Conservation (phyloP, 768 basidiomycete species). For the Mycena chlorophos region DNA sequence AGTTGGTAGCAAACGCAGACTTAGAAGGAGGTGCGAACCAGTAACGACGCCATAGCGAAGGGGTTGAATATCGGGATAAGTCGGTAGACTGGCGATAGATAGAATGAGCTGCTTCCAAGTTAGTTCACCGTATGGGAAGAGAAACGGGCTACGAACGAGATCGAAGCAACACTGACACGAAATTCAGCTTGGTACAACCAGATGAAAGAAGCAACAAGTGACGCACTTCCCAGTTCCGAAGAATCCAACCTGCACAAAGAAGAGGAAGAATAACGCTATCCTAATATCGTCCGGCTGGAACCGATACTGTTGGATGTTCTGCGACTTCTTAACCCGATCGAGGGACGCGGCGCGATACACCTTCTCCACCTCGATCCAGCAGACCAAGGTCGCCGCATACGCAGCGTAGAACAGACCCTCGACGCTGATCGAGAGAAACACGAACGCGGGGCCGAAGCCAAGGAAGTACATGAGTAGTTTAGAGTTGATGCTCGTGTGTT, state of each 20-base stretch:
- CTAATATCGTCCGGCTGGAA: constrained; percentile 65
- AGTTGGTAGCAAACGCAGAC: not conserved
- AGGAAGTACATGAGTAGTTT: constrained; percentile 66
- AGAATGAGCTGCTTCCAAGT: constrained; percentile 59
- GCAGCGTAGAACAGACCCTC: constrained; percentile 80
- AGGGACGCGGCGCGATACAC: constrained; percentile 25
- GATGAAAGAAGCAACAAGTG: not conserved
- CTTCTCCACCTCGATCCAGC: constrained; percentile 70
- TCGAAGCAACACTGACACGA: constrained; percentile 67
- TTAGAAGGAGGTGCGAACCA: constrained; percentile 44
- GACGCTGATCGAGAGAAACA: constrained; percentile 78
- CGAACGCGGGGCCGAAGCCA: constrained; percentile 72
- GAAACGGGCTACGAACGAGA: constrained; percentile 55
- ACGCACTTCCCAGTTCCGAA: constrained; percentile 84
- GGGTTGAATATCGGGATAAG: constrained; percentile 84
- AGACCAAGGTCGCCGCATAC: constrained; percentile 58
- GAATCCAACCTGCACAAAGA: constrained; percentile 85
- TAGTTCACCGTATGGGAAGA: not conserved
- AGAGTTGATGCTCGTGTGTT: constrained; percentile 42
- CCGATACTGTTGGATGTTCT: constrained; percentile 31
- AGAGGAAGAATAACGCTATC: constrained; percentile 78
- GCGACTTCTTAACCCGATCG: constrained; percentile 18
- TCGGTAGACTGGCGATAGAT: constrained; percentile 85
- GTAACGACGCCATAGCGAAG: constrained; percentile 74
- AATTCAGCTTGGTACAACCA: not conserved